Evolutionary conservation across 176 grass and related monocot species (phyloP).

Genomic region (Triticum monococcum): DNA sequence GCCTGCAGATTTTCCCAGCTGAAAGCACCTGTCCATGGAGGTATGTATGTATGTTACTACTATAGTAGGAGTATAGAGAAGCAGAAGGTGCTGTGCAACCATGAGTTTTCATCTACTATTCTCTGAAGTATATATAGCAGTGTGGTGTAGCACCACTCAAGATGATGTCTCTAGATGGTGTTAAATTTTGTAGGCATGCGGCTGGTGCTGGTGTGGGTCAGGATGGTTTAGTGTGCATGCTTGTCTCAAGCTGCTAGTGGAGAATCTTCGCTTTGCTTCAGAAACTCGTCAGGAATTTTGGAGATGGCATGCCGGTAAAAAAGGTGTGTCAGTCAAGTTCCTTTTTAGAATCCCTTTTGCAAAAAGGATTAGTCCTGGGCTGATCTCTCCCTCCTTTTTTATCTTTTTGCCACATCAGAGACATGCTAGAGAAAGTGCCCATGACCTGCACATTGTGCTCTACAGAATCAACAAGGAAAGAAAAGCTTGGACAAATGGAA

Average conservation of each 20-base stretch:
- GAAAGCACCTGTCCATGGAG: slow-evolving; percentile 57
- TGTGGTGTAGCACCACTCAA: slow-evolving; percentile 16
- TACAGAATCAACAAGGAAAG: background rate
- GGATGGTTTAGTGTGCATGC: slow-evolving; percentile 42
- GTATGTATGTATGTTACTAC: slow-evolving; percentile 20
- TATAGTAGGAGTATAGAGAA: background rate
- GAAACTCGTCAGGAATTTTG: slow-evolving; percentile 34
- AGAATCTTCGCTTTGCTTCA: slow-evolving; percentile 50
- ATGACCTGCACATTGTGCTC: background rate
- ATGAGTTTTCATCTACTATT: background rate
- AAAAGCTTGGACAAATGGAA: background rate
- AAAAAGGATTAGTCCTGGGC: slow-evolving; percentile 14
- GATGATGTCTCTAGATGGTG: slow-evolving; percentile 28
- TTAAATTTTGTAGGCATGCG: slow-evolving; percentile 49
- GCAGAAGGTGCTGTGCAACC: slow-evolving; percentile 13
- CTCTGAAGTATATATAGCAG: slow-evolving; percentile 11
- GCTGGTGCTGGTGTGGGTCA: slow-evolving; percentile 26
- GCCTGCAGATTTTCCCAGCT: slow-evolving; percentile 29
- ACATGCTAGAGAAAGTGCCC: slow-evolving; percentile 11
- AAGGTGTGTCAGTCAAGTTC: slow-evolving; percentile 8
- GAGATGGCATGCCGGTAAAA: slow-evolving; percentile 24
- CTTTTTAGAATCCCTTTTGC: slow-evolving; percentile 33
- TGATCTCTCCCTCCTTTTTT: background rate
- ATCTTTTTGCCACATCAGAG: slow-evolving; percentile 14
- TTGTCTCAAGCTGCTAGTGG: slow-evolving; percentile 51